Evolutionary conservation across 495 filamentous ascomycete genomes (phyloP).

Genomic region (Bacidia gigantensis): DNA sequence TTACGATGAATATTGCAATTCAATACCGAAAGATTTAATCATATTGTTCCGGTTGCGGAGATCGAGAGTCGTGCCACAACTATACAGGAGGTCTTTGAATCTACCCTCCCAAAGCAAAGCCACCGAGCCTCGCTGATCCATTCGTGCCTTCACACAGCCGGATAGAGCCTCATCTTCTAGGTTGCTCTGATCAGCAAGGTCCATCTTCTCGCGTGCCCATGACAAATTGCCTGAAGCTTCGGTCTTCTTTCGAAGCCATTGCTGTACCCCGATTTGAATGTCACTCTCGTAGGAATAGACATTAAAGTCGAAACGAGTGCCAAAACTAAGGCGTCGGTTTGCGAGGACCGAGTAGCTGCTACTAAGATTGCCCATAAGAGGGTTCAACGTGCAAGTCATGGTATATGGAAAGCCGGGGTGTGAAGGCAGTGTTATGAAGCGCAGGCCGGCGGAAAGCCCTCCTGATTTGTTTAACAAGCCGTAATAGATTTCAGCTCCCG

Average conservation of each 20-base stretch:
- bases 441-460: constrained; percentile 65
- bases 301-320: constrained; percentile 89
- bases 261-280: constrained; percentile 74
- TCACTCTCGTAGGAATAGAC: constrained; percentile 97
- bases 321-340: constrained; percentile 64
- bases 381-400: constrained; percentile 80
- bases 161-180: constrained; percentile 52
- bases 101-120: constrained; percentile 88
- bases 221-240: constrained; percentile 29
- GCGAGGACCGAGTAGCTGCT: constrained; percentile 84
- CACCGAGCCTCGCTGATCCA: constrained; percentile 74
- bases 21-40: constrained; percentile 65
- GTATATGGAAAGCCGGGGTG: constrained; percentile 82
- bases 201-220: constrained; percentile 10
- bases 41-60: constrained; percentile 55
- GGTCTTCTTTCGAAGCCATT: constrained; percentile 56
- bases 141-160: constrained; percentile 78
- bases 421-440: constrained; percentile 82
- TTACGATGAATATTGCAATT: constrained; percentile 88
- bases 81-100: constrained; percentile 84
- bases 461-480: constrained; percentile 81
- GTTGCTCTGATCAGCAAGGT: constrained; percentile 3
- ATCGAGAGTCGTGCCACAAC: constrained; percentile 68
- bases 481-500: constrained; percentile 91
- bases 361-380: constrained; percentile 81